Evolutionary conservation across 495 filamentous ascomycete genomes (phyloP), one percentile per base, ranked within the genome.

Genomic region (Gamarada debralockiae): DNA sequence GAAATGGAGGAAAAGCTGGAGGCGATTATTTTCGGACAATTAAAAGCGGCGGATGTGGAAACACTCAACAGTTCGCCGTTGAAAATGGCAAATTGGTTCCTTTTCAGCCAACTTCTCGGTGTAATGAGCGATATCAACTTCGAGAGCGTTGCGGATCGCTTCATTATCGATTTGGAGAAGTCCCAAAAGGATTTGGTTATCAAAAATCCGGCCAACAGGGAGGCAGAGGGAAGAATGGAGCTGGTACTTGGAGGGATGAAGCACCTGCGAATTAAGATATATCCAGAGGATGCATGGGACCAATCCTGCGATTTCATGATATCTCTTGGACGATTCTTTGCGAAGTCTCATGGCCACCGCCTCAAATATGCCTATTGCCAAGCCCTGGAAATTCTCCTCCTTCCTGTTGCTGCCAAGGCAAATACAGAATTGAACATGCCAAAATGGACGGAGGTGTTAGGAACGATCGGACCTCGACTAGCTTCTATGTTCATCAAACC

Each of bases 121-220:
- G 91, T 88, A 21, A 96, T 99, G 91, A 95, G 93, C 67, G 87
- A 85, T 47, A 80, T 89, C 57, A 89, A 92, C 63, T 96, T 99
- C 67, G 71, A 81, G 23, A 88, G 81, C 54, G 92, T 99, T 24
- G 79, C 87, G 21, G 80, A 84, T 48, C 82, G 88, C 20, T 99
- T 95, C 64, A 69, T 95, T 49, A 67, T 67, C 18, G 92, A 97
- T 64, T 78, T 99, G 3, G 85, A 89, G 46, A 77, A 76, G 18
- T 84, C 82, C 9, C 82, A 96, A 49, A 83, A 83, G 58, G 84
- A 90, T 3, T 74, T 90, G 50, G 71, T 72, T 2, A 60, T 77
- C n/a, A 90, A 88, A 50, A 84, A 76, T 7, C 76, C 80, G 17
- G 57, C 62, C 17, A 63, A 67, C 44, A 79, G 75, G 52, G 88